These are phyloP conservation scores for Platanus orientalis DNA, from an alignment of 164 flowering plant species.

Conservation along the genomic window DNA sequence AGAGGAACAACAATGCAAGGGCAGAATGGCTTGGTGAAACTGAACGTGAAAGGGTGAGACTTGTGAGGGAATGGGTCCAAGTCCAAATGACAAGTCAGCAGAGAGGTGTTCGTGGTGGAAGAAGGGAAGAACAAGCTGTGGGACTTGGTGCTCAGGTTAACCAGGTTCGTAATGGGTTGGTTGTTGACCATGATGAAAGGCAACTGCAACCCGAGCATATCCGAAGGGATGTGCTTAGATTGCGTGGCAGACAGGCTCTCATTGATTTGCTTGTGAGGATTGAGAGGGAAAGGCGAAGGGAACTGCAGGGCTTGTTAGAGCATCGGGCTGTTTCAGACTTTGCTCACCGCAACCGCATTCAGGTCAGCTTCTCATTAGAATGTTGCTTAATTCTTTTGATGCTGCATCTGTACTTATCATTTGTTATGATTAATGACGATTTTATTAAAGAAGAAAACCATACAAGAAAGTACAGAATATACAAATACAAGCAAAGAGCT, in stretches of 20 bases:
- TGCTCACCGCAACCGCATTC: constrained; percentile 81
- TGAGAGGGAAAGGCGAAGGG: constrained; percentile 71
- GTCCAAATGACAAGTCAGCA: constrained; percentile 80
- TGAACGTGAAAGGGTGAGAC: constrained; percentile 72
- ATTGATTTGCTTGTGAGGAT: constrained; percentile 67
- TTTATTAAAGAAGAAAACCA: too few species aligned
- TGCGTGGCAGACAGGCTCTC: constrained; percentile 76
- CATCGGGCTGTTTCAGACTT: constrained; percentile 82
- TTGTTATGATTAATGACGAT: too few species aligned
- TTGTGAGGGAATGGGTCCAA: constrained; percentile 76
- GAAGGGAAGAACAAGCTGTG: constrained; percentile 45
- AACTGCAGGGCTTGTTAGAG: constrained; percentile 60
- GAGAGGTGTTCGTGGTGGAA: constrained; percentile 42
- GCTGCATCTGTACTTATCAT: background rate
- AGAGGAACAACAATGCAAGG: constrained; percentile 38
- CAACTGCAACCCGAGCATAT: constrained; percentile 68
- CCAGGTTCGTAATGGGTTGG: constrained; percentile 32
- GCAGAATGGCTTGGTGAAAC: constrained; percentile 79
- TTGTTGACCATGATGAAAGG: constrained; percentile 48
- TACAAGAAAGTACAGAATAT: too few species aligned
- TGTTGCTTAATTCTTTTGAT: background rate
- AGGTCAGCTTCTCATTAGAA: constrained; percentile 34
- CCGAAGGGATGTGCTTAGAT: constrained; percentile 53
- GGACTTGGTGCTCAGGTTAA: constrained; percentile 30
- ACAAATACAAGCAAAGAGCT: too few species aligned